Conservation (phyloP, 179 eudicot species). For the Actinidia chinensis region DNA sequence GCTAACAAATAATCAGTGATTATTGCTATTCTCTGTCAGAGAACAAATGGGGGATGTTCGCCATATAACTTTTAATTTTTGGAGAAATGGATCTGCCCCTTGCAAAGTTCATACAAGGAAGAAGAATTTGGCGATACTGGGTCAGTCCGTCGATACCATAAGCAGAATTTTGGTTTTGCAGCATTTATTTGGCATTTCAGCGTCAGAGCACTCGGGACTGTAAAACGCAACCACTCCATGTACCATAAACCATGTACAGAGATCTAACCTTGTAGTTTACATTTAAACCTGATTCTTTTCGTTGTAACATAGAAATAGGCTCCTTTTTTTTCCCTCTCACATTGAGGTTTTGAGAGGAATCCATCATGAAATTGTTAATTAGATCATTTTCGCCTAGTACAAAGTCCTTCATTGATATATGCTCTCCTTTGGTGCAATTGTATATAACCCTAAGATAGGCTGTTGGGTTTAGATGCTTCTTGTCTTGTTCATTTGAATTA, state of each 20-base stretch:
- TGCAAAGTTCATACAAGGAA: neutral
- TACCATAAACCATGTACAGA: conserved; percentile 57
- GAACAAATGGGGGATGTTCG: conserved; percentile 6
- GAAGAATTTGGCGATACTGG: neutral
- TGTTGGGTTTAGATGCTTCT: conserved; percentile 18
- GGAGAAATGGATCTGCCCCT: conserved; percentile 13
- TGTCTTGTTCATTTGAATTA: neutral
- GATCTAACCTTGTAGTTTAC: conserved; percentile 52
- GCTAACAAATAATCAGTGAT: neutral
- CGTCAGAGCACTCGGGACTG: conserved; percentile 26
- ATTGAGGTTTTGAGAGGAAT: conserved; percentile 36
- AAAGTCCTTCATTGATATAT: no score
- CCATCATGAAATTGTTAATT: conserved; percentile 30
- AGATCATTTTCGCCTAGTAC: no score
- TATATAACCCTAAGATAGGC: conserved; percentile 27
- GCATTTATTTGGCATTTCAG: conserved; percentile 10
- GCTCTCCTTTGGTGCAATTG: conserved; percentile 20
- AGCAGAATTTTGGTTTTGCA: neutral
- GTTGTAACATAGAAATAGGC: conserved; percentile 41
- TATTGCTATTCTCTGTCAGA: neutral
- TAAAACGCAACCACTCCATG: conserved; percentile 24
- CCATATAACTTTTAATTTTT: conserved; percentile 20
- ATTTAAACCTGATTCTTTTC: conserved; percentile 38
- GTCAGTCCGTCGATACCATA: neutral
- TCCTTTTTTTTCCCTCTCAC: conserved; percentile 11